These are phyloP conservation scores for Ascochyta rabiei DNA, from an alignment of 2,329 filamentous ascomycete genomes.

Conservation along the genomic window DNA sequence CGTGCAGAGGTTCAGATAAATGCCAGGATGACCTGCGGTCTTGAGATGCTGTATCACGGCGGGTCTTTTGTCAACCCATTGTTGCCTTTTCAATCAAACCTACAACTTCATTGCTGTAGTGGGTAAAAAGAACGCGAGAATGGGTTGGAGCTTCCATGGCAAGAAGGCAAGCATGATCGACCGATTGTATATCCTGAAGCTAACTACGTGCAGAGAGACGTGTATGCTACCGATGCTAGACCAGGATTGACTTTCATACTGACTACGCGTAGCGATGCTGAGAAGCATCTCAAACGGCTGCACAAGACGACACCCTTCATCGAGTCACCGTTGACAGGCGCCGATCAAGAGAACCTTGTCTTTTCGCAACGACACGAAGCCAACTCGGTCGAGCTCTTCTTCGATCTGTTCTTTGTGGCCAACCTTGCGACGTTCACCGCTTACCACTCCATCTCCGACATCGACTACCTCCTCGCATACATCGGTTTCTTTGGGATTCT, in stretches of 20 bases:
- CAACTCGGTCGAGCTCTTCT: constrained; percentile 48
- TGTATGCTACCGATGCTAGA: constrained; percentile 25
- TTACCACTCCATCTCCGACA: constrained; percentile 48
- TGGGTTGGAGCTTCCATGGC: constrained; percentile 44
- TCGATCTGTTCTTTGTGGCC: constrained; percentile 41
- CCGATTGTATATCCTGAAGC: not conserved
- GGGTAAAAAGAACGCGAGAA: constrained; percentile 7
- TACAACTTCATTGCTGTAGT: not conserved
- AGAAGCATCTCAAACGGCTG: constrained; percentile 44
- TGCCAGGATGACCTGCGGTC: not conserved
- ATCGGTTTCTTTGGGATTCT: constrained; percentile 49
- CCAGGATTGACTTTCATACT: constrained; percentile 9
- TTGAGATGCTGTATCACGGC: not conserved
- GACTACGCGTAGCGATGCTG: constrained; percentile 34
- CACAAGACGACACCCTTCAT: constrained; percentile 45
- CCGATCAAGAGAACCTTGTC: constrained; percentile 44
- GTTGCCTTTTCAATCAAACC: not conserved
- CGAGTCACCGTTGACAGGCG: constrained; percentile 44
- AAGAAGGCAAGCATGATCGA: constrained; percentile 24
- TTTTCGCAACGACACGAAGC: constrained; percentile 49
- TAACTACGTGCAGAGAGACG: constrained; percentile 28
- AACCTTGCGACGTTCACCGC: constrained; percentile 50
- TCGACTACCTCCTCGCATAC: constrained; percentile 42
- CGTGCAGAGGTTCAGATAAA: constrained; percentile 7
- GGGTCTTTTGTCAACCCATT: not conserved